These are phyloP conservation scores for Limnomonas spitsbergensis DNA, from an alignment of 139 green algal species.

Conservation along the genomic window DNA sequence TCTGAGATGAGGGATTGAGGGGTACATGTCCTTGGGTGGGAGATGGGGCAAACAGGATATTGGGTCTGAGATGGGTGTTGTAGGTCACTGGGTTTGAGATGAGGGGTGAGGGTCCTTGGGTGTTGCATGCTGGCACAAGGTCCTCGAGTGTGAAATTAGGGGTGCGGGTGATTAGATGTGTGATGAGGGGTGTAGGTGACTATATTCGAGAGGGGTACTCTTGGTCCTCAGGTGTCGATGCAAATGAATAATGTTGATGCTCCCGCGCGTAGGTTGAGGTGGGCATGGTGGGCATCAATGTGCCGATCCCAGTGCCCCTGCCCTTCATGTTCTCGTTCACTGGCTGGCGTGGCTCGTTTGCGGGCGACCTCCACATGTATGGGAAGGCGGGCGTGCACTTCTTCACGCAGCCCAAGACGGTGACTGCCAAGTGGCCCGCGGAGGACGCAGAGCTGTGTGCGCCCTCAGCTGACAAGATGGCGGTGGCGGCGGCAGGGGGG, in stretches of 20 bases:
- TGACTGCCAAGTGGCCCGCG: conserved; percentile 82
- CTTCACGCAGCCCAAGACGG: conserved; percentile 92
- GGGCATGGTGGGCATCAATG: conserved; percentile 95
- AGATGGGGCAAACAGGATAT: too few species aligned
- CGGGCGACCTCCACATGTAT: conserved; percentile 90
- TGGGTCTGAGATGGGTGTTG: not conserved
- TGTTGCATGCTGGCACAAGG: too few species aligned
- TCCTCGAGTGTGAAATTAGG: too few species aligned
- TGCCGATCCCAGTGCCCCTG: conserved; percentile 94
- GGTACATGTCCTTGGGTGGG: not conserved
- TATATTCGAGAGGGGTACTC: too few species aligned
- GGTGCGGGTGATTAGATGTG: too few species aligned
- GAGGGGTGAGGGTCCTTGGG: too few species aligned
- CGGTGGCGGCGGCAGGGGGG: not conserved
- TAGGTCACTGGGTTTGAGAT: not conserved
- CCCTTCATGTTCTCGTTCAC: conserved; percentile 95
- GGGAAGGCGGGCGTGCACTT: conserved; percentile 87
- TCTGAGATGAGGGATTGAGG: too few species aligned
- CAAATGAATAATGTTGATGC: too few species aligned
- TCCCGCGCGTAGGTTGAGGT: conserved; percentile 55
- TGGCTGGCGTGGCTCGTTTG: conserved; percentile 87
- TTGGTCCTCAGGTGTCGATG: too few species aligned
- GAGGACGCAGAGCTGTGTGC: conserved; percentile 13
- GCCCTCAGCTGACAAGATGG: not conserved
- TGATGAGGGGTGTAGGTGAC: too few species aligned